Percentiles rank a stretch among this genome's conserved stretches.
Evolutionary conservation across 2,329 filamentous ascomycete genomes (phyloP).

Genomic region (Fusarium paranaense): DNA sequence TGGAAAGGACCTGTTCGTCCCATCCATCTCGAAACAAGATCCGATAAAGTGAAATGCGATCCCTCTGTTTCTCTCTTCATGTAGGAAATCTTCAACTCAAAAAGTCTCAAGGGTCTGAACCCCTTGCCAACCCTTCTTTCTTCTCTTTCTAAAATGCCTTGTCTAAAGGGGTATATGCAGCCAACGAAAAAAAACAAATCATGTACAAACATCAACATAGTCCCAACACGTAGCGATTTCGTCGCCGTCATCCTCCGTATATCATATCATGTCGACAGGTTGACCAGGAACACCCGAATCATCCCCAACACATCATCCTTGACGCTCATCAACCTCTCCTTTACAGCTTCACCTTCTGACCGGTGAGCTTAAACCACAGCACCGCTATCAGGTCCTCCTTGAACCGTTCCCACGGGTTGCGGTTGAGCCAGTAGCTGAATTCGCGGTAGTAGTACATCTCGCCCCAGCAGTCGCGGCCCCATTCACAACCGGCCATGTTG

Average conservation of each 20-base stretch:
- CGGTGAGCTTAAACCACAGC: slow-evolving; percentile 73
- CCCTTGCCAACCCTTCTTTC: background rate
- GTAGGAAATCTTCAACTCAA: slow-evolving; percentile 1
- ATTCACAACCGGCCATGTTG: slow-evolving; percentile 98
- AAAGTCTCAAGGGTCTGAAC: background rate
- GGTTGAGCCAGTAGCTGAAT: slow-evolving; percentile 89
- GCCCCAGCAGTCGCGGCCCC: slow-evolving; percentile 96
- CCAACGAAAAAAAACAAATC: slow-evolving; percentile 30
- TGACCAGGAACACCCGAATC: slow-evolving; percentile 2
- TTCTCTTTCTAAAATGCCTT: slow-evolving; percentile 34
- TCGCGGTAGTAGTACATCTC: slow-evolving; percentile 98
- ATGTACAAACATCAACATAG: slow-evolving; percentile 30
- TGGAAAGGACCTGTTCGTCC: slow-evolving; percentile 16
- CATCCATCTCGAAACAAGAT: slow-evolving; percentile 4
- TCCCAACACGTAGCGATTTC: slow-evolving; percentile 4
- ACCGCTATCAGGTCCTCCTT: slow-evolving; percentile 74
- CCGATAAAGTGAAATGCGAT: background rate
- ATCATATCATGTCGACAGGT: slow-evolving; percentile 20
- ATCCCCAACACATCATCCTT: background rate
- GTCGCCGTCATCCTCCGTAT: slow-evolving; percentile 26
- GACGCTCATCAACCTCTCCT: slow-evolving; percentile 4
- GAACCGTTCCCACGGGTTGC: slow-evolving; percentile 81
- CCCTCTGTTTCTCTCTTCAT: background rate
- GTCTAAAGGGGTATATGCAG: slow-evolving; percentile 40
- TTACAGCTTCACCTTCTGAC: slow-evolving; percentile 69